phyloP scores from a whole-genome alignment of 306 rosid genomes.

The Corylus avellana region DNA sequence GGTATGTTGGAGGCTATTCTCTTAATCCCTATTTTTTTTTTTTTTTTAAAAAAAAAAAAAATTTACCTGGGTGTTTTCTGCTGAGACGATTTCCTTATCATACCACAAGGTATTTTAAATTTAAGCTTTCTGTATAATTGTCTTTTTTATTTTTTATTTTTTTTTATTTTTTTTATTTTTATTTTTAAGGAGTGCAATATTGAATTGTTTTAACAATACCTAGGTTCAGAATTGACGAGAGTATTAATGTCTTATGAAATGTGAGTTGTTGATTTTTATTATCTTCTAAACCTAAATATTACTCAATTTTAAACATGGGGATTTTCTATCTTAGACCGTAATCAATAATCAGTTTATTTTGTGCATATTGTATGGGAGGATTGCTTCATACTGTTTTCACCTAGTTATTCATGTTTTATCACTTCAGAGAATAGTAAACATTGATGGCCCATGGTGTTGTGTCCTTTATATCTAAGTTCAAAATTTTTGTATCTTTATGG shows the following conservation, averaged over 20 bases:
- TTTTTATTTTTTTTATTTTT: background rate
- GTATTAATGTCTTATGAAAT: background rate
- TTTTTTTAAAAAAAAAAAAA: background rate
- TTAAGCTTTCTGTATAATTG: background rate
- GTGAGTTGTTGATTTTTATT: background rate
- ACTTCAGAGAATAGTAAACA: background rate
- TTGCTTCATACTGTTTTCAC: background rate
- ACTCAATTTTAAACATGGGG: background rate
- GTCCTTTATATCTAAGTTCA: background rate
- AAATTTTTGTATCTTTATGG: background rate
- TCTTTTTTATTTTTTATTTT: background rate
- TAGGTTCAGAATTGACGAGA: background rate
- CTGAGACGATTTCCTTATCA: background rate
- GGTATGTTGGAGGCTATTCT: slow-evolving; percentile 41
- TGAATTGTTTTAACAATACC: too few relatives aligned
- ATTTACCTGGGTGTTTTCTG: background rate
- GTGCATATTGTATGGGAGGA: background rate
- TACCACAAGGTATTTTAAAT: background rate
- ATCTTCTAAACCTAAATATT: background rate
- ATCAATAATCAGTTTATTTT: background rate
- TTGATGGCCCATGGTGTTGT: background rate
- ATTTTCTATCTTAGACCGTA: background rate
- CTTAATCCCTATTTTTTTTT: background rate
- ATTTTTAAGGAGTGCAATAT: background rate
- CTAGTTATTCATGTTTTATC: background rate